phyloP scores from a whole-genome alignment of 352 stramenopile genomes.

The Pythium aquatile region DNA sequence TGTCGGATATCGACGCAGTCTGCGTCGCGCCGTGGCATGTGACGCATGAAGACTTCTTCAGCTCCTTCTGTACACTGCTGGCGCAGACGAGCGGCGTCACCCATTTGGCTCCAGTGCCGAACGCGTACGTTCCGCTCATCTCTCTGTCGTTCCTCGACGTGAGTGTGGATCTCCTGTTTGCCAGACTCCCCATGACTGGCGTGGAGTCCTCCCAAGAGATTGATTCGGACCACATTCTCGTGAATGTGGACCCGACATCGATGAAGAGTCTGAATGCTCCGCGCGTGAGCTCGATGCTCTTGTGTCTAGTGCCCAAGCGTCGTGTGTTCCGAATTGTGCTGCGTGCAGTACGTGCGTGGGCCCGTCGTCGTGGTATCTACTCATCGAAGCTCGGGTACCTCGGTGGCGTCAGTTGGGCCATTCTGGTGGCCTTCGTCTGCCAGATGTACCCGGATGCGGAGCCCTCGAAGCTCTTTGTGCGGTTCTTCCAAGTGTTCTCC shows the following conservation, averaged over 20 bases:
- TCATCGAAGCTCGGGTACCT: conserved; percentile 97
- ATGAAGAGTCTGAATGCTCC: conserved; percentile 95
- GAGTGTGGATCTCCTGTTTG: conserved; percentile 93
- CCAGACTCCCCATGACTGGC: conserved; percentile 54
- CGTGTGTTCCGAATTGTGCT: conserved; percentile 87
- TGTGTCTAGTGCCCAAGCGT: conserved; percentile 89
- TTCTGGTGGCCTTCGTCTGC: conserved; percentile 95
- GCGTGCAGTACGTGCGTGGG: conserved; percentile 74
- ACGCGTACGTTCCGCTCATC: conserved; percentile 92
- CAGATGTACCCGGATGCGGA: conserved; percentile 83
- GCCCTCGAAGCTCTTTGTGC: conserved; percentile 70
- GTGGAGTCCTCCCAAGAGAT: conserved; percentile 81
- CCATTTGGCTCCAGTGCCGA: conserved; percentile 77
- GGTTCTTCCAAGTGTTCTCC: conserved; percentile 84
- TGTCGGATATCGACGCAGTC: conserved; percentile 84
- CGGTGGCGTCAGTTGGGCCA: conserved; percentile 98
- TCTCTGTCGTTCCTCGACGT: conserved; percentile 88
- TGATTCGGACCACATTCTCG: conserved; percentile 85
- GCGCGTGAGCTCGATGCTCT: conserved; percentile 94
- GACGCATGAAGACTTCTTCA: conserved; percentile 86
- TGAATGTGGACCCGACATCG: conserved; percentile 91
- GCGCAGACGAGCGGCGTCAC: conserved; percentile 61
- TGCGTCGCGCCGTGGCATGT: conserved; percentile 82
- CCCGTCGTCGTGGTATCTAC: conserved; percentile 92
- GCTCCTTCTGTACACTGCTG: conserved; percentile 66